Conservation (phyloP, 108 stramenopile species). For the Nitzschia sp. region DNA sequence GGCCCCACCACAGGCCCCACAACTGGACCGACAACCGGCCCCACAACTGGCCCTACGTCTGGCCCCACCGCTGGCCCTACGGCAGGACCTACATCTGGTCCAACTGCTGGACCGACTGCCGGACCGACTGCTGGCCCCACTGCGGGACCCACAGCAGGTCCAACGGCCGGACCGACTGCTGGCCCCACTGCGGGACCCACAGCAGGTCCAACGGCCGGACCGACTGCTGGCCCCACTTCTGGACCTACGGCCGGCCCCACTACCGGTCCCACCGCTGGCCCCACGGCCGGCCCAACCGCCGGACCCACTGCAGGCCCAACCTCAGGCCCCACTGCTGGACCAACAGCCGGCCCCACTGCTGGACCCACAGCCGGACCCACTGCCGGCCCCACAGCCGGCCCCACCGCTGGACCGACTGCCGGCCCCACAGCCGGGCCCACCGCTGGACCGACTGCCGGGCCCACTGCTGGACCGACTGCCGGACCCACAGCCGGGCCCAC, state of each 20-base stretch:
- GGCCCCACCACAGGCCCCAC: conserved; percentile 9
- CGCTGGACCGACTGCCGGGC: conserved; percentile 20
- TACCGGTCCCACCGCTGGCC: conserved; percentile 22
- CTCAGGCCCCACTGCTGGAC: conserved; percentile 25
- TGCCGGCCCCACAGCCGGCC: not conserved
- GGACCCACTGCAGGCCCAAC: conserved; percentile 16
- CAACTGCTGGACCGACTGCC: conserved; percentile 18
- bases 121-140: conserved; percentile 23
- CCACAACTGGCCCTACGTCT: conserved; percentile 13
- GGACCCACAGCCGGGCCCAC: conserved; percentile 9
- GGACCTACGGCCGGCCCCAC: conserved; percentile 27
- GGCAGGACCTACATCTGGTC: conserved; percentile 21
- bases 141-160: conserved; percentile 20
- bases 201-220: conserved; percentile 26
- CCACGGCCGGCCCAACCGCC: conserved; percentile 20
- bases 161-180: conserved; percentile 18
- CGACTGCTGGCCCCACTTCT: conserved; percentile 15
- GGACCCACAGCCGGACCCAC: conserved; percentile 17
- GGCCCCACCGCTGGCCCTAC: conserved; percentile 26
- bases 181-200: conserved; percentile 19
- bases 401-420: conserved; percentile 12
- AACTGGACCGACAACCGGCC: conserved; percentile 12
- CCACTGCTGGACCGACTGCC: conserved; percentile 15
- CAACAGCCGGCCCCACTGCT: conserved; percentile 17
- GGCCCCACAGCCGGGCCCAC: conserved; percentile 16